Evolutionary conservation across 2,329 filamentous ascomycete species (phyloP), one percentile per base, ranked within the genome.

Genomic region (Fusarium buharicum): DNA sequence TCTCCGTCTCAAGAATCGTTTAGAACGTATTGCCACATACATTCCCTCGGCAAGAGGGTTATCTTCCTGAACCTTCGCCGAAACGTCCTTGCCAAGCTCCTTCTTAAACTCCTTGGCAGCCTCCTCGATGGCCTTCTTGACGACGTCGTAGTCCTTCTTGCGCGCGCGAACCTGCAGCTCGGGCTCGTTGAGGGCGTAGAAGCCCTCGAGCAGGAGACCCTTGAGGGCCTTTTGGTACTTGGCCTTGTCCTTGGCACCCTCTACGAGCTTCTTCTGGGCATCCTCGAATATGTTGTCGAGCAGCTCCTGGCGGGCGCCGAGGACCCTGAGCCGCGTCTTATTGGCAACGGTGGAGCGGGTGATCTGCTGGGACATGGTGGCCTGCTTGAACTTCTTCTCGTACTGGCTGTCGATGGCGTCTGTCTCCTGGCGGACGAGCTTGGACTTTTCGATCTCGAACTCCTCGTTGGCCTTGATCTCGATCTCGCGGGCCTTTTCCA

Each of bases 371-470:
- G 92, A 94, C 92, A 98, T 96, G 82, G 90, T 87, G 72, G 95
- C 94, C 81, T 96, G 91, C 85, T 97, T 99, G 87, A 96, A 96
- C 84, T 98, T 98, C 88, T 97, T 98, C 81, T 94, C 91, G 86
- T 97, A 99, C 71, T 90, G 83, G 67, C 84, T 83, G 81, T 99
- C 95, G 83, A 99, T 98, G 78, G 92, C 81, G 74, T 92, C 87
- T 50, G 91, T 97, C 81, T 98, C 95, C 80, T 96, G 89, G 76
- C 92, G 94, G 72, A 98, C 95, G 46, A 99, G 91, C 84, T 97
- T 97, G 73, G 93, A 95, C 82, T 99, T 99, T 78, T 99, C 95
- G 76, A 97, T 98, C 76, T 92, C 91, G 80, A 98, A 98, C 80
- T 99, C 95, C 79, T 98, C 93, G 82, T 98, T 93, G 78, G 95